Conservation (phyloP, 73 alveolate genomes). For the Paramecium sexaurelia region DNA sequence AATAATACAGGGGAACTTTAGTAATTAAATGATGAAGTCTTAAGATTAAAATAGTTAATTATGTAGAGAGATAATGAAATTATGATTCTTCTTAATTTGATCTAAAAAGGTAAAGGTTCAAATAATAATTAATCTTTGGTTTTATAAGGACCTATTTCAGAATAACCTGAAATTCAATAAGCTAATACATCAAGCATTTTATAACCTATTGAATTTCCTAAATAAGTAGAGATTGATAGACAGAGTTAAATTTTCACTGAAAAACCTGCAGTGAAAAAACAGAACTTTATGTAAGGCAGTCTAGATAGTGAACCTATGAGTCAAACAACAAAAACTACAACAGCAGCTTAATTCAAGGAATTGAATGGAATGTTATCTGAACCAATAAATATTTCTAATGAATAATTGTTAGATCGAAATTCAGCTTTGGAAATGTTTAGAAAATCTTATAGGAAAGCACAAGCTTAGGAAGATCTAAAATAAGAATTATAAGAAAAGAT, state of each 20-base stretch:
- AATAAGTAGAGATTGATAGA: not conserved
- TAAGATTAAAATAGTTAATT: slow-evolving; percentile 75
- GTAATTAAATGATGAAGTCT: slow-evolving; percentile 74
- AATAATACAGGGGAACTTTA: slow-evolving; percentile 33
- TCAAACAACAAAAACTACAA: not conserved
- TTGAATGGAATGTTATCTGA: slow-evolving; percentile 66
- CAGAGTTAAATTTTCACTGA: slow-evolving; percentile 12
- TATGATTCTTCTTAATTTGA: slow-evolving; percentile 77
- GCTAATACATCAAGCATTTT: not conserved
- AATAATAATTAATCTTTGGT: slow-evolving; percentile 44
- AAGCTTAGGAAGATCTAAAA: slow-evolving; percentile 87
- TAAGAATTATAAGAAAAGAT: slow-evolving; percentile 73
- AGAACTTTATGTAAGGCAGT: not conserved
- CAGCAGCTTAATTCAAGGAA: slow-evolving; percentile 55
- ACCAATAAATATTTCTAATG: slow-evolving; percentile 71
- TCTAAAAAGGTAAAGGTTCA: slow-evolving; percentile 77
- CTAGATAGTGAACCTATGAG: slow-evolving; percentile 45
- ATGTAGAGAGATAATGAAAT: slow-evolving; percentile 89
- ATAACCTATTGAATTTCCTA: slow-evolving; percentile 20
- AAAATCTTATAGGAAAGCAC: slow-evolving; percentile 85
- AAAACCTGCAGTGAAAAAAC: slow-evolving; percentile 11
- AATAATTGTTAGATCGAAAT: slow-evolving; percentile 81
- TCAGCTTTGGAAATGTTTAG: slow-evolving; percentile 86
- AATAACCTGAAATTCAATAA: not conserved
- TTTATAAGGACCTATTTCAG: slow-evolving; percentile 9